These are phyloP conservation scores for Trichoderma virens DNA, from an alignment of 495 filamentous ascomycete genomes.

Conservation along the genomic window DNA sequence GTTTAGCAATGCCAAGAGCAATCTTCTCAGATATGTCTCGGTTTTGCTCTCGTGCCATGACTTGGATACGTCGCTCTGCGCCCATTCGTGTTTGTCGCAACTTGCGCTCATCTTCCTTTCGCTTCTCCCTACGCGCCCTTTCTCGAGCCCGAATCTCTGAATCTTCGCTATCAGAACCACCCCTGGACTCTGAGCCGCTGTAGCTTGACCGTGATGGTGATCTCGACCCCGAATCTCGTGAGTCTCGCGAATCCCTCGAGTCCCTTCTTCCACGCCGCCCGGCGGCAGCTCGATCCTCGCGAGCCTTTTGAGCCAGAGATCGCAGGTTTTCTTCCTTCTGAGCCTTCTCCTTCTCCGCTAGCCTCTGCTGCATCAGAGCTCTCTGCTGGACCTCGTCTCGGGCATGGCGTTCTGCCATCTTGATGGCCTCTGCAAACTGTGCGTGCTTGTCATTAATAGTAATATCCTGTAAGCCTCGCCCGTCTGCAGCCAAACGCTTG, in stretches of 20 bases:
- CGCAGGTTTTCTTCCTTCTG: slow-evolving; percentile 93
- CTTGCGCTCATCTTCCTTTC: slow-evolving; percentile 77
- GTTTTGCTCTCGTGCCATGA: slow-evolving; percentile 90
- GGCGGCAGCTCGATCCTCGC: slow-evolving; percentile 63
- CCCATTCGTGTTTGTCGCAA: slow-evolving; percentile 94
- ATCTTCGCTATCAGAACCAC: slow-evolving; percentile 53
- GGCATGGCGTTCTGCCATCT: slow-evolving; percentile 90
- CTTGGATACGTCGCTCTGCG: slow-evolving; percentile 77
- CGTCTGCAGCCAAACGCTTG: slow-evolving; percentile 94
- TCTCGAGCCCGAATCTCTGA: slow-evolving; percentile 71
- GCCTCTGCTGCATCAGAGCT: slow-evolving; percentile 87
- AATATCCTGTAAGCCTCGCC: slow-evolving; percentile 85
- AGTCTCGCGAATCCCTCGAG: slow-evolving; percentile 21
- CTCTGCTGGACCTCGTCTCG: slow-evolving; percentile 91
- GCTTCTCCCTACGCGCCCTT: slow-evolving; percentile 66
- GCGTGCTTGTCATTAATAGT: slow-evolving; percentile 99
- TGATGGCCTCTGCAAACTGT: slow-evolving; percentile 87
- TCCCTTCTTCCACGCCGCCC: slow-evolving; percentile 37
- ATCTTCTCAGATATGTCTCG: slow-evolving; percentile 98
- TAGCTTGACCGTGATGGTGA: slow-evolving; percentile 43
- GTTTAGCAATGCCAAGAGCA: slow-evolving; percentile 89
- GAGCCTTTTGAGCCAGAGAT: slow-evolving; percentile 80
- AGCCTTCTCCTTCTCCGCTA: slow-evolving; percentile 92
- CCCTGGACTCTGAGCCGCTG: slow-evolving; percentile 45
- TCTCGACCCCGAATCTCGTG: slow-evolving; percentile 29